These are phyloP conservation scores for Fragaria vesca DNA, from an alignment of 306 rosid genomes.

Conservation along the genomic window DNA sequence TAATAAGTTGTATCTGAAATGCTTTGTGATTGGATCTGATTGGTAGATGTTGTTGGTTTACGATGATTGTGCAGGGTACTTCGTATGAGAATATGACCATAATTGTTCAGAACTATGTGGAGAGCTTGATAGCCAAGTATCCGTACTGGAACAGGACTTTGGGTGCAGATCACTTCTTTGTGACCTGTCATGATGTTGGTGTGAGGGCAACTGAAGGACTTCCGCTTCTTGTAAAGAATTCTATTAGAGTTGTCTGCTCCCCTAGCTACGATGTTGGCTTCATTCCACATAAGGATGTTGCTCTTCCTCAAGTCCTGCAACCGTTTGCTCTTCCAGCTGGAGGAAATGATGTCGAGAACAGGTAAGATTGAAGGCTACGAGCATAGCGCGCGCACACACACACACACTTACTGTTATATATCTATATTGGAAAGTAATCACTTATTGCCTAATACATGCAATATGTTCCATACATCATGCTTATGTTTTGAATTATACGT, in stretches of 20 bases:
- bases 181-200: slow-evolving; percentile 98
- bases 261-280: slow-evolving; percentile 96
- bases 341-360: slow-evolving; percentile 83
- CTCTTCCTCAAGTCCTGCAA: slow-evolving; percentile 94
- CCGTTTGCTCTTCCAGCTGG: slow-evolving; percentile 99
- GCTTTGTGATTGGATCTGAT: slow-evolving; percentile 8
- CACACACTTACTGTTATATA: background rate
- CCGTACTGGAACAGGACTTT: slow-evolving; percentile 99
- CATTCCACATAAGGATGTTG: slow-evolving; percentile 95
- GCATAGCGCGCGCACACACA: background rate
- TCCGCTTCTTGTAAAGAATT: slow-evolving; percentile 77
- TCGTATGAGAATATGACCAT: slow-evolving; percentile 91
- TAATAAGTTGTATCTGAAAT: background rate
- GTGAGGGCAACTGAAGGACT: slow-evolving; percentile 95
- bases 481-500: background rate
- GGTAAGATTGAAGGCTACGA: slow-evolving; percentile 40
- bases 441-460: background rate
- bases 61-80: slow-evolving; percentile 69
- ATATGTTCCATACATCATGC: background rate
- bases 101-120: slow-evolving; percentile 83
- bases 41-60: slow-evolving; percentile 22
- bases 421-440: too few relatives aligned
- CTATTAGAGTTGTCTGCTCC: slow-evolving; percentile 94
- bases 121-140: slow-evolving; percentile 79
- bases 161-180: slow-evolving; percentile 96